phyloP scores from a whole-genome alignment of 2,329 filamentous ascomycete species.

The Claviceps cyperi region DNA sequence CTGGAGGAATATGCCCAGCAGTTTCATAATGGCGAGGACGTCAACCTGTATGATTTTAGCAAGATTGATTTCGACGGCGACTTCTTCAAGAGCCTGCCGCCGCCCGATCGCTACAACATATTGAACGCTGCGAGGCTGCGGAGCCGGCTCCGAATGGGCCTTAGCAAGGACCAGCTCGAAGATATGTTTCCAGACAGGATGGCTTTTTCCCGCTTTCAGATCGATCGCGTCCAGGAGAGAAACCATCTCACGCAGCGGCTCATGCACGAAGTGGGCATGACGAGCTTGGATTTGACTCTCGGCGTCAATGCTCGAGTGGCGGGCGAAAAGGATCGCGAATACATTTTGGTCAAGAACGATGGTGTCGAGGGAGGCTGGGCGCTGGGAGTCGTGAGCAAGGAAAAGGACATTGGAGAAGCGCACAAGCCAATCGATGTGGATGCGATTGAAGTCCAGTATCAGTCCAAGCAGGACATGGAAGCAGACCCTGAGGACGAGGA shows the following conservation, averaged over 20 bases:
- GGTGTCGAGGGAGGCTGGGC: slow-evolving; percentile 94
- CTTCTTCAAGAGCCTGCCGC: slow-evolving; percentile 84
- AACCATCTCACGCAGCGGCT: slow-evolving; percentile 89
- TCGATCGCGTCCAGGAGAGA: slow-evolving; percentile 80
- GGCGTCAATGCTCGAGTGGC: slow-evolving; percentile 53
- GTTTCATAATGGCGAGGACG: slow-evolving; percentile 83
- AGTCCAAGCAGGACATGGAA: slow-evolving; percentile 37
- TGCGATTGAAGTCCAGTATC: slow-evolving; percentile 41
- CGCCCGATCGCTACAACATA: slow-evolving; percentile 91
- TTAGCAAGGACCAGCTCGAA: slow-evolving; percentile 91
- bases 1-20: slow-evolving; percentile 86
- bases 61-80: slow-evolving; percentile 97
- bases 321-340: slow-evolving; percentile 81
- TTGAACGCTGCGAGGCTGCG: slow-evolving; percentile 82
- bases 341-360: slow-evolving; percentile 91
- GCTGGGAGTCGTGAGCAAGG: slow-evolving; percentile 77
- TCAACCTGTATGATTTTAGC: slow-evolving; percentile 86
- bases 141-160: slow-evolving; percentile 83
- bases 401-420: slow-evolving; percentile 62
- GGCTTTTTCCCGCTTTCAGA: slow-evolving; percentile 93
- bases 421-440: slow-evolving; percentile 92
- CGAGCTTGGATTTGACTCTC: slow-evolving; percentile 56
- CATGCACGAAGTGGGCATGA: slow-evolving; percentile 91
- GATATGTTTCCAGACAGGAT: slow-evolving; percentile 95
- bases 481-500: slow-evolving; percentile 47